Conservation (phyloP, 1,139 yeast species). For the Yamadazyma dushanensis region DNA sequence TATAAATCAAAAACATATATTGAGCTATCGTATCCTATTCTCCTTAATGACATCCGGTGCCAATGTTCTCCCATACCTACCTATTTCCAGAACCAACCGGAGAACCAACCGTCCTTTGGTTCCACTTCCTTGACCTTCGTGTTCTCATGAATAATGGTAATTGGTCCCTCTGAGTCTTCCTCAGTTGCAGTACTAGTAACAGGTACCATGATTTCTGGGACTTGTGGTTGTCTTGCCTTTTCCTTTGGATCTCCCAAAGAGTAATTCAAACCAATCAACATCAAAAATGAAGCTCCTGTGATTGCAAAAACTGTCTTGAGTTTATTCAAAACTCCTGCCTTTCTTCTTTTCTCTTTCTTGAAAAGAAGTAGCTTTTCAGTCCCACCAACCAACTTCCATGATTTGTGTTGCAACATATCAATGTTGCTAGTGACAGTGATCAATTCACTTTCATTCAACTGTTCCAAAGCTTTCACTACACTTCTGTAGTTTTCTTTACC, state of each 20-base stretch:
- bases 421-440: conserved; percentile 29
- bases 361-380: conserved; percentile 27
- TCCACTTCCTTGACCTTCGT: no score
- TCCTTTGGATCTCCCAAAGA: conserved; percentile 19
- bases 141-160: not conserved
- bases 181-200: not conserved
- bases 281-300: conserved; percentile 32
- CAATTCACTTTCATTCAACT: conserved; percentile 28
- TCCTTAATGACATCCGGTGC: not conserved
- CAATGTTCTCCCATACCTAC: conserved; percentile 1
- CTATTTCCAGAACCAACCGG: conserved; percentile 20
- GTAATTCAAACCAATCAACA: conserved; percentile 30
- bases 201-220: not conserved
- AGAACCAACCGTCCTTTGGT: not conserved
- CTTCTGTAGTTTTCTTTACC: conserved; percentile 39
- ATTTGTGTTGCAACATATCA: conserved; percentile 27
- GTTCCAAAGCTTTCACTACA: conserved; percentile 44
- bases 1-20: not conserved
- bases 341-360: conserved; percentile 20
- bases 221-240: not conserved
- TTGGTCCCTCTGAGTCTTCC: not conserved
- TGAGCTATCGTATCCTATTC: not conserved
- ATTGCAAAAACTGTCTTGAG: conserved; percentile 33
- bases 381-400: conserved; percentile 43
- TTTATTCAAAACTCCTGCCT: conserved; percentile 5